These are phyloP conservation scores for Alternaria triticina DNA, from an alignment of 2,329 filamentous ascomycete species.

Conservation along the genomic window DNA sequence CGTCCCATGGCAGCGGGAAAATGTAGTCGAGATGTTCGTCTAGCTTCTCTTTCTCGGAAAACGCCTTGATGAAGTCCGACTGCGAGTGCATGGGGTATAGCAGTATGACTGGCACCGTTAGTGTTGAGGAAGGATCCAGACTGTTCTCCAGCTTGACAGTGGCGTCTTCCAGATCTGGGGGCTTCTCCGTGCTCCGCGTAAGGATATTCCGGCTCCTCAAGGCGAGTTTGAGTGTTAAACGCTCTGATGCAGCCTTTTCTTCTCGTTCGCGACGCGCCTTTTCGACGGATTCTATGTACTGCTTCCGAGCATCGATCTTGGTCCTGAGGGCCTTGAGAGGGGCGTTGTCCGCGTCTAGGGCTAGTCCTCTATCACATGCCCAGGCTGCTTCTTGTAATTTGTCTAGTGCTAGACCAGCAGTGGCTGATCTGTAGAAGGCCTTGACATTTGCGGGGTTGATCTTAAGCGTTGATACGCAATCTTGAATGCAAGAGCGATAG, in stretches of 20 bases:
- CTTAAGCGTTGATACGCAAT: constrained; percentile 79
- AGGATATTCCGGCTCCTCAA: constrained; percentile 75
- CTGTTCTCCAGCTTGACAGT: constrained; percentile 73
- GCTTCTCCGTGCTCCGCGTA: constrained; percentile 69
- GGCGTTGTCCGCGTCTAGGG: constrained; percentile 72
- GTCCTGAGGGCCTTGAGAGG: constrained; percentile 67
- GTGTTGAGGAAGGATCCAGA: constrained; percentile 71
- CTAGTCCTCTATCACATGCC: constrained; percentile 74
- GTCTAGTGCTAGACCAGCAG: constrained; percentile 78
- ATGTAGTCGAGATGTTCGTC: constrained; percentile 83
- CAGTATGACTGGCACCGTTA: constrained; percentile 80
- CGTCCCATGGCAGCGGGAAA: constrained; percentile 88
- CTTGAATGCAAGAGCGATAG: constrained; percentile 82
- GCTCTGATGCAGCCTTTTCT: constrained; percentile 63
- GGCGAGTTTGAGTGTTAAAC: constrained; percentile 57
- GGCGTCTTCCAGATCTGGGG: constrained; percentile 89
- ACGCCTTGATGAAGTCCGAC: constrained; percentile 89
- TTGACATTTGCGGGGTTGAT: constrained; percentile 85
- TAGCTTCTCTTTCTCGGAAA: constrained; percentile 77
- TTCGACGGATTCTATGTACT: constrained; percentile 62
- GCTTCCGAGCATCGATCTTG: constrained; percentile 68
- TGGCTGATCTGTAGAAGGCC: constrained; percentile 84
- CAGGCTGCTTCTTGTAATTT: constrained; percentile 82
- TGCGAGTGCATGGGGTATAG: constrained; percentile 84
- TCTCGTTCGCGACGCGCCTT: constrained; percentile 63